Evolutionary conservation across 2,329 filamentous ascomycete genomes (phyloP), one percentile per base, ranked within the genome.

Genomic region (Fusarium sp.): DNA sequence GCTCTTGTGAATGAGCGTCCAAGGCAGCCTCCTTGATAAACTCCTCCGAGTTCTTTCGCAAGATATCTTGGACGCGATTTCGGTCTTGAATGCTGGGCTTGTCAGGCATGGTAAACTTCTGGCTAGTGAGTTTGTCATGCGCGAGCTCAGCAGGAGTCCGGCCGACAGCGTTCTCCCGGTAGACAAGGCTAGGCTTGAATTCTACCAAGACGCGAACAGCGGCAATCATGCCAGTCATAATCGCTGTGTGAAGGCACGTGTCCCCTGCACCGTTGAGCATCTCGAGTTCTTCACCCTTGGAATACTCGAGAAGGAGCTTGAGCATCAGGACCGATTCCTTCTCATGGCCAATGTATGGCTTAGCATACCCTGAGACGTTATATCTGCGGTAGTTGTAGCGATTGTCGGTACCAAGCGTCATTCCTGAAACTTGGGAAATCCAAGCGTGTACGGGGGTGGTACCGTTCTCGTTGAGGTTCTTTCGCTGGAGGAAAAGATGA

Each of bases 91-190:
- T 36, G 15, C 42, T 62, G 45, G 66, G 42, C 12, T 39, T 39
- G 2, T 72, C 36, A 14, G 78, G 80, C 24, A 73, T 72, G 38
- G 66, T 55, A n/a, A 86, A 81, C 48, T 81, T 81, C 13, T 79
- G 76, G 13, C 82, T 81, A 6, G 88, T 82, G 68, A 87, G 86
- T 3, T 81, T 80, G 59, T 93, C 90, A 57, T 89, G 84, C 0
- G 91, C 89, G 55, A 93, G 82, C 75, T 96, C 93, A 34, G 87
- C 85, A 0, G 94, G 92, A 0, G 93, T 96, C 22, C 89, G 87
- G 4, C 94, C 94, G 0, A 93, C 93, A 0, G 93, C 89, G 74
- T 95, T 95, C 79, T 96, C 94, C 28, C 91, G 88, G 74, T 89
- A 87, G 1, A 94, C 83, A 4, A 95, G 84, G 32, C 86, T 84